phyloP scores from a whole-genome alignment of 306 rosid species.

The Hippophae tibetana region DNA sequence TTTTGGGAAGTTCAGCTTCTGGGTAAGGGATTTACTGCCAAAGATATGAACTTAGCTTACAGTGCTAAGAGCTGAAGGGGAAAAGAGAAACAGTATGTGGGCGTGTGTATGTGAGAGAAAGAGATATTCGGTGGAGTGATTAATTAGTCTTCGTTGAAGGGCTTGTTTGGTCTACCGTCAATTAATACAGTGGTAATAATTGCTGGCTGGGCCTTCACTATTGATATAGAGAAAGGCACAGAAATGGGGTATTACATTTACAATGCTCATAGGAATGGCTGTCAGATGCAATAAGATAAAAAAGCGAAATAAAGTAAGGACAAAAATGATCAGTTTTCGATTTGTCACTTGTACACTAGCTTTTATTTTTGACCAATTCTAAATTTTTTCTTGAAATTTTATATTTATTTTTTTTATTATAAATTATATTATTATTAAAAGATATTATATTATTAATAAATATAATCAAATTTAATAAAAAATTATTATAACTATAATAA shows the following conservation, averaged over 20 bases:
- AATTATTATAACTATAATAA: neutral
- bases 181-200: constrained; percentile 32
- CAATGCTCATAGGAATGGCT: constrained; percentile 19
- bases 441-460: neutral
- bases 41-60: constrained; percentile 5
- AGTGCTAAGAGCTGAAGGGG: constrained; percentile 11
- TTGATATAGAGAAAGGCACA: constrained; percentile 1
- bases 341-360: too few species aligned
- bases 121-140: constrained; percentile 7
- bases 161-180: constrained; percentile 20
- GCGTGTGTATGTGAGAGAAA: neutral
- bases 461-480: neutral
- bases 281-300: constrained; percentile 24
- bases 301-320: too few species aligned
- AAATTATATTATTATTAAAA: too few species aligned
- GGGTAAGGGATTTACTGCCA: constrained; percentile 16
- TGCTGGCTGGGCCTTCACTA: constrained; percentile 19
- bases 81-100: neutral
- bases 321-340: too few species aligned
- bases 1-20: constrained; percentile 1
- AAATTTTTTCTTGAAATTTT: too few species aligned
- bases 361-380: too few species aligned
- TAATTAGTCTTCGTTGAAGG: constrained; percentile 29
- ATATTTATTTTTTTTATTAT: too few species aligned
- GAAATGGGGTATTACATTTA: constrained; percentile 15